These are phyloP conservation scores for Cymbidium sinense DNA, from an alignment of 106 monocot species.

Conservation along the genomic window DNA sequence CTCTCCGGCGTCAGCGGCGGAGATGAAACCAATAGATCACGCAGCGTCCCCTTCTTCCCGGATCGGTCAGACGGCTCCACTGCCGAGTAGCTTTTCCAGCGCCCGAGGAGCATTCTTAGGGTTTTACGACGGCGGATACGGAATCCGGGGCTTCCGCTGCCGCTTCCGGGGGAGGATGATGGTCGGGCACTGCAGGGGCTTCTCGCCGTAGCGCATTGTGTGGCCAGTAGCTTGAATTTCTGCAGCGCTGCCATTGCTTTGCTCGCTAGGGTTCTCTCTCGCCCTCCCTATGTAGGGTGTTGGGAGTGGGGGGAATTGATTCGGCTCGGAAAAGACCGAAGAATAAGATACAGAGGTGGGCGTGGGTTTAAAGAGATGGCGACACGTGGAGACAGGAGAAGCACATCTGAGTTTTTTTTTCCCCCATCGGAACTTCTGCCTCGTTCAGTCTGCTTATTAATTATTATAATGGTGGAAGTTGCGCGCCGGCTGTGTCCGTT, in stretches of 20 bases:
- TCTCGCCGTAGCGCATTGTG: not conserved
- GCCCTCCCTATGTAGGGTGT: too few relatives aligned
- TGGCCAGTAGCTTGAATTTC: slow-evolving; percentile 1
- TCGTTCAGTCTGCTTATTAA: too few relatives aligned
- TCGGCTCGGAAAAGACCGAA: too few relatives aligned
- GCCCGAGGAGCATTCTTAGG: not conserved
- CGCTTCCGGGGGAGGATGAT: not conserved
- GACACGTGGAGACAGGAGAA: too few relatives aligned
- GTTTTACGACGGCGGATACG: not conserved
- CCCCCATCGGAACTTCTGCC: too few relatives aligned
- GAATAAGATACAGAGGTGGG: too few relatives aligned
- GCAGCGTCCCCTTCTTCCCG: not conserved
- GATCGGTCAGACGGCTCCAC: not conserved
- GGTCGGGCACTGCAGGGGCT: not conserved
- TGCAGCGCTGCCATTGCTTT: not conserved
- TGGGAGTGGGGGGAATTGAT: too few relatives aligned
- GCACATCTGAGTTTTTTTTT: too few relatives aligned
- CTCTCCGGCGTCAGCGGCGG: not conserved
- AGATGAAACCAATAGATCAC: not conserved
- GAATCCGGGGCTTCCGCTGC: not conserved
- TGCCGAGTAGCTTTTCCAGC: not conserved
- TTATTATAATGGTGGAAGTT: too few relatives aligned
- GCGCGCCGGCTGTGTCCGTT: too few relatives aligned
- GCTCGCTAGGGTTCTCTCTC: too few relatives aligned
- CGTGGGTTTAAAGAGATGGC: too few relatives aligned